These are phyloP conservation scores for Xerocomus nothofagi DNA, from an alignment of 1,284 basidiomycete genomes.

Conservation along the genomic window DNA sequence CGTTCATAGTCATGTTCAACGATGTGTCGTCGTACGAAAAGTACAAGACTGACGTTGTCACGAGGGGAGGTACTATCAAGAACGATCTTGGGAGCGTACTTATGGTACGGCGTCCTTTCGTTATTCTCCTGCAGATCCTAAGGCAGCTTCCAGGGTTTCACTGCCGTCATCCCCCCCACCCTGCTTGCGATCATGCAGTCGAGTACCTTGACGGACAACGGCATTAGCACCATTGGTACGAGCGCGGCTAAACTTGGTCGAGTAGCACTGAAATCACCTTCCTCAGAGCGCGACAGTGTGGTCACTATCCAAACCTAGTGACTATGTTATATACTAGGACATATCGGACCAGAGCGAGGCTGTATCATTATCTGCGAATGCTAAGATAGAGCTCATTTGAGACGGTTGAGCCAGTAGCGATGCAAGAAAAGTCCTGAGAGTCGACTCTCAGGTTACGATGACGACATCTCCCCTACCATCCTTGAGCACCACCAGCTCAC, in stretches of 20 bases:
- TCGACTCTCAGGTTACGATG: slow-evolving; percentile 73
- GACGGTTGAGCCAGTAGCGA: neutral
- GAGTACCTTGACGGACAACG: neutral
- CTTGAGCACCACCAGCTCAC: slow-evolving; percentile 88
- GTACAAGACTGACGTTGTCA: slow-evolving; percentile 11
- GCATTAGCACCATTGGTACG: slow-evolving; percentile 20
- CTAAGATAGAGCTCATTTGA: neutral
- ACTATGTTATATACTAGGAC: neutral
- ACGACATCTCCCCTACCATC: slow-evolving; percentile 86
- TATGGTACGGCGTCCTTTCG: slow-evolving; percentile 1
- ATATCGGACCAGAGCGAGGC: neutral
- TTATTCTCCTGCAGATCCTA: neutral
- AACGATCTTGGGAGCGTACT: slow-evolving; percentile 9
- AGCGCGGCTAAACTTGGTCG: neutral
- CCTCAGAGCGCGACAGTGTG: slow-evolving; percentile 12
- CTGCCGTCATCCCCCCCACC: slow-evolving; percentile 12
- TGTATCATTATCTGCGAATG: neutral
- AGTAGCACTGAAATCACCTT: slow-evolving; percentile 6
- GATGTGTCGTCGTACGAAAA: slow-evolving; percentile 12
- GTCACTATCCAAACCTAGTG: neutral
- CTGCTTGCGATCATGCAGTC: neutral
- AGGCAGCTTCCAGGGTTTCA: slow-evolving; percentile 14
- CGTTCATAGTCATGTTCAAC: slow-evolving; percentile 17
- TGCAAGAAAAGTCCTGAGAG: neutral
- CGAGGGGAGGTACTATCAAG: slow-evolving; percentile 12